Conservation (phyloP, 495 filamentous ascomycete species). For the Lasiosphaeria miniovina region DNA sequence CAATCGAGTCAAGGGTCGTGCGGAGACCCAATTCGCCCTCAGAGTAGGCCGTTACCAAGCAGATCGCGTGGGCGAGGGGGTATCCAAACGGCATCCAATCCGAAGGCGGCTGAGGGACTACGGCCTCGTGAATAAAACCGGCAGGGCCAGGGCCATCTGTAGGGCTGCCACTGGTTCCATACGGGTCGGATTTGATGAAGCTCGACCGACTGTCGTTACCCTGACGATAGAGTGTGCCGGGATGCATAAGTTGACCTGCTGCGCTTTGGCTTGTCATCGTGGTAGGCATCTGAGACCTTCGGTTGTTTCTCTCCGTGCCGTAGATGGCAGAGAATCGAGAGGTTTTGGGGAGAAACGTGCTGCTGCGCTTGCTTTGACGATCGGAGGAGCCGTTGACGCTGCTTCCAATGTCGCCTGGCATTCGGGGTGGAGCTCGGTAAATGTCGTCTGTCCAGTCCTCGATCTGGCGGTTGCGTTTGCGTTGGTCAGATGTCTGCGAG, state of each 20-base stretch:
- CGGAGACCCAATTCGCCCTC: slow-evolving; percentile 91
- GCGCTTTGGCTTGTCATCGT: slow-evolving; percentile 97
- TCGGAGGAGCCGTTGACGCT: slow-evolving; percentile 58
- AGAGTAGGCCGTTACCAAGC: slow-evolving; percentile 95
- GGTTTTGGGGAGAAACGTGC: slow-evolving; percentile 74
- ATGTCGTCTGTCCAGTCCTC: slow-evolving; percentile 99
- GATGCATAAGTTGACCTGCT: slow-evolving; percentile 70
- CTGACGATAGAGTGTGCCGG: slow-evolving; percentile 67
- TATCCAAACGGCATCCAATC: slow-evolving; percentile 97
- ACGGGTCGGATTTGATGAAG: slow-evolving; percentile 50
- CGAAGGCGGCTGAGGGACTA: slow-evolving; percentile 94
- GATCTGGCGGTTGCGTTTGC: slow-evolving; percentile 85
- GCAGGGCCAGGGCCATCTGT: slow-evolving; percentile 76
- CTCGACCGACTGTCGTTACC: slow-evolving; percentile 64
- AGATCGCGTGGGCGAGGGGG: slow-evolving; percentile 88
- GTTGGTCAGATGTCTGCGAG: slow-evolving; percentile 63
- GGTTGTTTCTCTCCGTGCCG: slow-evolving; percentile 55
- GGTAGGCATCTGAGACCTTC: slow-evolving; percentile 59
- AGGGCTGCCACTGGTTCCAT: slow-evolving; percentile 54
- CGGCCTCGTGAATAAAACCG: slow-evolving; percentile 91
- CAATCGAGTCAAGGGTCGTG: slow-evolving; percentile 93
- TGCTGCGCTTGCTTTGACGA: slow-evolving; percentile 74
- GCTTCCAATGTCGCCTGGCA: slow-evolving; percentile 64
- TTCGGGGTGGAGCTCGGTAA: slow-evolving; percentile 79
- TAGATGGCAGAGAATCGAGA: slow-evolving; percentile 96